These are phyloP conservation scores for Fusarium stilboides DNA, from an alignment of 2,329 filamentous ascomycete genomes.

Conservation along the genomic window DNA sequence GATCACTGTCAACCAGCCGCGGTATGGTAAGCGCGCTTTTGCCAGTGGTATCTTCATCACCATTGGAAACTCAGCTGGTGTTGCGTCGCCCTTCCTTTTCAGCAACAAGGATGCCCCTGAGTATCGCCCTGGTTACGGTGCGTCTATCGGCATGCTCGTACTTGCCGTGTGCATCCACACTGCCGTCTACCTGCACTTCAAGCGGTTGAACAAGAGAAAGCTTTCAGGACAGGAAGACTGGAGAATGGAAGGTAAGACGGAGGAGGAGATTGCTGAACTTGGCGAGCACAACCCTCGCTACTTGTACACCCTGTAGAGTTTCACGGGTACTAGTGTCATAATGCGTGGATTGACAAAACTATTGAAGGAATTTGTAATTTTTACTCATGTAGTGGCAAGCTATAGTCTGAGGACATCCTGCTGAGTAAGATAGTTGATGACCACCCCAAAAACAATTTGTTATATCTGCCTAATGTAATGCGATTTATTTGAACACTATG, in stretches of 20 bases:
- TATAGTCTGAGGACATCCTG: no score
- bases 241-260: slow-evolving; percentile 58
- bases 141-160: slow-evolving; percentile 64
- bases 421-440: no score
- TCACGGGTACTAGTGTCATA: neutral
- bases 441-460: no score
- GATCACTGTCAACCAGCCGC: slow-evolving; percentile 71
- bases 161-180: slow-evolving; percentile 52
- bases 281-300: slow-evolving; percentile 59
- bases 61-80: slow-evolving; percentile 74
- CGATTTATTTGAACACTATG: no score
- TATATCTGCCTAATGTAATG: no score
- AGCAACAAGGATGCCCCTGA: slow-evolving; percentile 59
- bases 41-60: slow-evolving; percentile 74
- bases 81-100: slow-evolving; percentile 74
- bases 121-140: slow-evolving; percentile 66
- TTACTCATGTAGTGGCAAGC: no score
- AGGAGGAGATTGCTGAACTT: slow-evolving; percentile 60
- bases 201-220: slow-evolving; percentile 55
- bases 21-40: slow-evolving; percentile 76
- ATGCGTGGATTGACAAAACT: no score
- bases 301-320: slow-evolving; percentile 19
- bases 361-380: no score
- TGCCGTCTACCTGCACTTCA: slow-evolving; percentile 51
- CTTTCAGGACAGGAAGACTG: slow-evolving; percentile 57